phyloP scores from a whole-genome alignment of 352 stramenopile species.

The Phytophthora europaea region DNA sequence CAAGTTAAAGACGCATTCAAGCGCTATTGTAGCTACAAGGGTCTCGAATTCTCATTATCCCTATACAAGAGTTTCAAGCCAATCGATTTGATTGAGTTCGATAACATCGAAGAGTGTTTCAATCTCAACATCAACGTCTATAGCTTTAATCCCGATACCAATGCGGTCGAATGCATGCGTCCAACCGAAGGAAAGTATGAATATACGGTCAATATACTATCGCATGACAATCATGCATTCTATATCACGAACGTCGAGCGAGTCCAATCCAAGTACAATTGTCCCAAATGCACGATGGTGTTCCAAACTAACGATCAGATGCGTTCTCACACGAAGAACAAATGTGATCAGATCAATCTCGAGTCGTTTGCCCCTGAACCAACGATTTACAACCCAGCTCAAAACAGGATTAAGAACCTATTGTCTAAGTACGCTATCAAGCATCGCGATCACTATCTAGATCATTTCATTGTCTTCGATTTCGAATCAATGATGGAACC shows the following conservation, averaged over 20 bases:
- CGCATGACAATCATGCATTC: too few species aligned
- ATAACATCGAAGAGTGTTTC: background rate
- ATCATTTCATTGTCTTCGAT: slow-evolving; percentile 36
- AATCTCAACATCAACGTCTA: background rate
- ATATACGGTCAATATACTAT: background rate
- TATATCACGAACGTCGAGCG: too few species aligned
- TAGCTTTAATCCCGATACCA: background rate
- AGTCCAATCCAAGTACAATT: too few species aligned
- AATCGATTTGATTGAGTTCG: background rate
- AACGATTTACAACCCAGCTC: background rate
- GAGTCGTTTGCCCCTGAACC: background rate
- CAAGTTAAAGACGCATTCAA: background rate
- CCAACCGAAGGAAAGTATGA: background rate
- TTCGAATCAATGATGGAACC: slow-evolving; percentile 13
- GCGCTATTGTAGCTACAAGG: background rate
- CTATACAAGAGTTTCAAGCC: background rate
- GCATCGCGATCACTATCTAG: slow-evolving; percentile 18
- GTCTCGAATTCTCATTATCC: background rate
- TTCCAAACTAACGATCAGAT: too few species aligned
- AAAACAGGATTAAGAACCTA: background rate
- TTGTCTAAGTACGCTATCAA: slow-evolving; percentile 13
- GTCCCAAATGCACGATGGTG: too few species aligned
- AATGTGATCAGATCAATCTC: too few species aligned
- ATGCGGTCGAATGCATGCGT: background rate
- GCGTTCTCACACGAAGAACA: too few species aligned